A percentile compares a stretch with the other conserved stretches of the same genome.
Evolutionary conservation across 2,329 filamentous ascomycete species (phyloP).

Genomic region (Nemania sp.): DNA sequence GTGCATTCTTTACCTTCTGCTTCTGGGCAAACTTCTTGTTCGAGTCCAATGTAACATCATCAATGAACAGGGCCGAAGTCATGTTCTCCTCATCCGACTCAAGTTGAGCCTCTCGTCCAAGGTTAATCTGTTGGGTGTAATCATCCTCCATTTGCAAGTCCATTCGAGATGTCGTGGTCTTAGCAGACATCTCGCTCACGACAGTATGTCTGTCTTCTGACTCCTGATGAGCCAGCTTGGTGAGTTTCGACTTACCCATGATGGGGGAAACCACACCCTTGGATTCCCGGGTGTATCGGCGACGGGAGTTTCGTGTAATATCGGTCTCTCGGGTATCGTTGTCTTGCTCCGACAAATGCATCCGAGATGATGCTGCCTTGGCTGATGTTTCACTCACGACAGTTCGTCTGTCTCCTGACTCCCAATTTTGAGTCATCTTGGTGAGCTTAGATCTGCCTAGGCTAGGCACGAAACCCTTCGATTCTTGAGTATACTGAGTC

Average conservation of each 20-base stretch:
- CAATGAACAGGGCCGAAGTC: slow-evolving; percentile 70
- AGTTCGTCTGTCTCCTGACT: slow-evolving; percentile 48
- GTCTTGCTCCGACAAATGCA: slow-evolving; percentile 51
- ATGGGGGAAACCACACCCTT: slow-evolving; percentile 60
- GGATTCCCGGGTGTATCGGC: slow-evolving; percentile 57
- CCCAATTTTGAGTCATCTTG: slow-evolving; percentile 52
- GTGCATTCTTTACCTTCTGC: slow-evolving; percentile 43
- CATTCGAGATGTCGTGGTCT: slow-evolving; percentile 50
- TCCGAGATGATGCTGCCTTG: slow-evolving; percentile 48
- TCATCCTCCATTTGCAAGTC: slow-evolving; percentile 54
- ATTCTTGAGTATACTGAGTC: slow-evolving; percentile 53
- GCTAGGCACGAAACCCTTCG: slow-evolving; percentile 61
- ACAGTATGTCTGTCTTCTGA: slow-evolving; percentile 46
- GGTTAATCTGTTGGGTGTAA: slow-evolving; percentile 53
- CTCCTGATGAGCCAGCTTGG: slow-evolving; percentile 52
- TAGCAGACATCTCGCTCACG: slow-evolving; percentile 52
- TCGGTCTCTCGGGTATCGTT: slow-evolving; percentile 54
- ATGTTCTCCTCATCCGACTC: slow-evolving; percentile 61
- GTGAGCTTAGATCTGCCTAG: slow-evolving; percentile 46
- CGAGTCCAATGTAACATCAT: slow-evolving; percentile 67
- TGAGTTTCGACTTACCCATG: slow-evolving; percentile 45
- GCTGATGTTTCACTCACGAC: slow-evolving; percentile 50
- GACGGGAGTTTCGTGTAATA: slow-evolving; percentile 50
- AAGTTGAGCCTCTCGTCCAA: slow-evolving; percentile 51
- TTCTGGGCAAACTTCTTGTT: slow-evolving; percentile 54